Conservation (phyloP, 78 protist species). For the Bodo saltans region DNA sequence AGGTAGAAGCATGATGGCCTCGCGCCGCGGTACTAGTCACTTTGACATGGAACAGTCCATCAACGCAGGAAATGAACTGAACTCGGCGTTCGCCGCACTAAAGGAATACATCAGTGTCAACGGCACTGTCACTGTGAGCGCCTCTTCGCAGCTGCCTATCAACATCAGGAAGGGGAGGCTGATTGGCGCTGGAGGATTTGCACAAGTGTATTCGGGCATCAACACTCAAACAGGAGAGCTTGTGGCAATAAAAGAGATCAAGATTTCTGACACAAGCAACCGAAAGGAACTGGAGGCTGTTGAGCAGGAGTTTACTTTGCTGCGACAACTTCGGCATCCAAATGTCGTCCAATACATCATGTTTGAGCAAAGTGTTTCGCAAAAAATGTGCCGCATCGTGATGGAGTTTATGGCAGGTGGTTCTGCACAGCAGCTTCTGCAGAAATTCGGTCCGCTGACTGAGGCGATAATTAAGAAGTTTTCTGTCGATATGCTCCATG, state of each 20-base stretch:
- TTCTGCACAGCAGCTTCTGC: background rate
- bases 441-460: background rate
- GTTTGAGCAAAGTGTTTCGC: background rate
- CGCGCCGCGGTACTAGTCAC: no score
- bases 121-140: no score
- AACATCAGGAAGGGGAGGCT: background rate
- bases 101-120: no score
- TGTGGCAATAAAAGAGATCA: background rate
- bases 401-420: background rate
- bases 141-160: no score
- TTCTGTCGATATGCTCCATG: background rate
- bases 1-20: no score
- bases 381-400: background rate
- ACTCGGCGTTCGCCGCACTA: no score
- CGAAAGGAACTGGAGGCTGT: background rate
- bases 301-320: background rate
- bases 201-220: background rate
- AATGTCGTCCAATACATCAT: background rate
- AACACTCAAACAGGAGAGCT: background rate
- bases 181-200: background rate
- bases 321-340: background rate
- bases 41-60: no score
- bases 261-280: background rate
- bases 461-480: background rate
- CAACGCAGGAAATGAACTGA: no score